Percentiles rank a stretch among this genome's conserved stretches.
These are phyloP conservation scores for Fusarium secorum DNA, from an alignment of 2,329 filamentous ascomycete species.

Conservation along the genomic window DNA sequence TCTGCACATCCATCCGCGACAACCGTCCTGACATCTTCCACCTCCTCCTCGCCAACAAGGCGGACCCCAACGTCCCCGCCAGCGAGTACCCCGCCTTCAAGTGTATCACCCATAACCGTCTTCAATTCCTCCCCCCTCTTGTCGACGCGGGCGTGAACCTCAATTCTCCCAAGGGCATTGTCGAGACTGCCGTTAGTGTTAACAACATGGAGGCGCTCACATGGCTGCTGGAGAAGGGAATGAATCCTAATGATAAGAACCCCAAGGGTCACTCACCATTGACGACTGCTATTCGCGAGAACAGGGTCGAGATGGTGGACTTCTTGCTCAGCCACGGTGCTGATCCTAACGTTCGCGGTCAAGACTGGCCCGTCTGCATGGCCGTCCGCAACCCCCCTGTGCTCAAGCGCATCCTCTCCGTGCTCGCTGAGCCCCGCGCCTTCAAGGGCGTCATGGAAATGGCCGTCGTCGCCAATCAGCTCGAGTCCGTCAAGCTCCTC, in stretches of 20 bases:
- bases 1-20: slow-evolving; percentile 74
- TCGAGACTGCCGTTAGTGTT: slow-evolving; percentile 68
- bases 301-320: slow-evolving; percentile 66
- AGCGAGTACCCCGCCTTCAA: slow-evolving; percentile 73
- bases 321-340: slow-evolving; percentile 65
- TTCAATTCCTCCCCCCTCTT: slow-evolving; percentile 66
- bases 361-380: slow-evolving; percentile 77
- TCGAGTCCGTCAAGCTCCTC: slow-evolving; percentile 72
- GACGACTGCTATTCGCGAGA: slow-evolving; percentile 70
- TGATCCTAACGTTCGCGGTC: slow-evolving; percentile 67
- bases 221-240: slow-evolving; percentile 67
- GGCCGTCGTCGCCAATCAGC: slow-evolving; percentile 71
- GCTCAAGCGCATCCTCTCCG: slow-evolving; percentile 64
- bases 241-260: slow-evolving; percentile 67
- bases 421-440: slow-evolving; percentile 64
- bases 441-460: slow-evolving; percentile 74
- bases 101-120: slow-evolving; percentile 70
- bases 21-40: slow-evolving; percentile 68
- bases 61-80: slow-evolving; percentile 69
- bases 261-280: slow-evolving; percentile 67
- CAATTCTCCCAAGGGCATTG: slow-evolving; percentile 67
- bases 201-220: slow-evolving; percentile 68
- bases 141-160: slow-evolving; percentile 68
- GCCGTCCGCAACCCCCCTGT: slow-evolving; percentile 68
- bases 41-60: slow-evolving; percentile 64